Conservation (phyloP, 192 early-diverging fungal species). For the Coemansia javaensis region DNA sequence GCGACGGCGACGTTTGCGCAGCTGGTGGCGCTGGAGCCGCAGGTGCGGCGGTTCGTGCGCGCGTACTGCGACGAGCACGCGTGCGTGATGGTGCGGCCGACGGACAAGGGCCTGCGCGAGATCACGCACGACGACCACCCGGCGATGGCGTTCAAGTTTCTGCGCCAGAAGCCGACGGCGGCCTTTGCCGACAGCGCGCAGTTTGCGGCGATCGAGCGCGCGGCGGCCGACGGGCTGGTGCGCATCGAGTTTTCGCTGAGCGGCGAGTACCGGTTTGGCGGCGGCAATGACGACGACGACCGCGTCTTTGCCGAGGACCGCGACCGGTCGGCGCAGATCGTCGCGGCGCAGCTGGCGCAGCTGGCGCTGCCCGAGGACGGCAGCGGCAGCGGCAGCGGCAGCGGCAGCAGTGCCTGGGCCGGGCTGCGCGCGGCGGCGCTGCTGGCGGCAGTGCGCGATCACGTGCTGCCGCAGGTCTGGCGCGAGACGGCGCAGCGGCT, state of each 20-base stretch:
- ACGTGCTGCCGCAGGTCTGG: slow-evolving; percentile 66
- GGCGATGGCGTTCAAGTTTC: slow-evolving; percentile 80
- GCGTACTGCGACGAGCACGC: slow-evolving; percentile 64
- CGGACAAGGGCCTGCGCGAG: slow-evolving; percentile 68
- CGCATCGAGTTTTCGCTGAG: slow-evolving; percentile 33
- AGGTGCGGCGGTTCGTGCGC: slow-evolving; percentile 71
- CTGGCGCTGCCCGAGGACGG: background rate
- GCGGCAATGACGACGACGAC: slow-evolving; percentile 11
- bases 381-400: background rate
- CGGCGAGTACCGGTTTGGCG: slow-evolving; percentile 23
- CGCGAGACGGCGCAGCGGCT: slow-evolving; percentile 73
- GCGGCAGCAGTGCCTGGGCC: slow-evolving; percentile 68
- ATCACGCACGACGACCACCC: slow-evolving; percentile 72
- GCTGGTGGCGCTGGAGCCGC: slow-evolving; percentile 76
- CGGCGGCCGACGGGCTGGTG: slow-evolving; percentile 68
- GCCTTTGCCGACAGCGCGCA: slow-evolving; percentile 64
- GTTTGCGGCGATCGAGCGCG: slow-evolving; percentile 71
- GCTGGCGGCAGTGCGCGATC: slow-evolving; percentile 56
- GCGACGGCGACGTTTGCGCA: slow-evolving; percentile 67
- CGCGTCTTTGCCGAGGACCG: slow-evolving; percentile 21
- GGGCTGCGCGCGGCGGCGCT: slow-evolving; percentile 61
- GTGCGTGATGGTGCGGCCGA: slow-evolving; percentile 70
- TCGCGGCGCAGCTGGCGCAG: slow-evolving; percentile 16
- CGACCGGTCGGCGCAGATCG: slow-evolving; percentile 14
- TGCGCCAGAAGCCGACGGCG: slow-evolving; percentile 67